Evolutionary conservation across 768 basidiomycete genomes (phyloP).

Genomic region (Termitomyces sp.): DNA sequence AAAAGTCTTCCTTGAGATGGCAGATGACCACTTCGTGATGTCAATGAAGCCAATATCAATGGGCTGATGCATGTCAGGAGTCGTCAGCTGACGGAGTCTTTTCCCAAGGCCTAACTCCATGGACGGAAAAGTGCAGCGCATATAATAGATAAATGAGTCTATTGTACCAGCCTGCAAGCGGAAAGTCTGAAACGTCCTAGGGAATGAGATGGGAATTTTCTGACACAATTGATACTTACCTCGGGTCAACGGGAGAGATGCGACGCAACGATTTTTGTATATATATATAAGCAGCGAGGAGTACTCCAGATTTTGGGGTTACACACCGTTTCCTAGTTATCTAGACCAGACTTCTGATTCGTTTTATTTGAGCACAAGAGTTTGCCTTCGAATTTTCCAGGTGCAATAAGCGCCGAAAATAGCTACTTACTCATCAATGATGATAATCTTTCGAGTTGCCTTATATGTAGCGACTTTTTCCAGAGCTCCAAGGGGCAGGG

Average conservation of each 20-base stretch:
- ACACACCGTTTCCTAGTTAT: too few species aligned
- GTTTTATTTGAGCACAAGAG: not conserved
- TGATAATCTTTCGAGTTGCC: too few species aligned
- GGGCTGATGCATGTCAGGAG: not conserved
- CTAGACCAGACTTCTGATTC: too few species aligned
- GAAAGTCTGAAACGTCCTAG: not conserved
- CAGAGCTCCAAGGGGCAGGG: not conserved
- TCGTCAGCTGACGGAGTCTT: not conserved
- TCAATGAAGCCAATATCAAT: not conserved
- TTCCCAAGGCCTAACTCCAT: not conserved
- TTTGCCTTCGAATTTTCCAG: not conserved
- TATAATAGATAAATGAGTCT: not conserved
- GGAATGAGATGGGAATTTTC: not conserved
- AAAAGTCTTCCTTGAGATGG: too few species aligned
- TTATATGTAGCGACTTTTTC: not conserved
- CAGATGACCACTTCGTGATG: not conserved
- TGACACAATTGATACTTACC: not conserved
- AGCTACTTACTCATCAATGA: not conserved
- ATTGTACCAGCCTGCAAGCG: not conserved
- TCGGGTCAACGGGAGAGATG: too few species aligned
- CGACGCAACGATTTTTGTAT: too few species aligned
- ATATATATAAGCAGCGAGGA: too few species aligned
- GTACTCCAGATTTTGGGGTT: not conserved
- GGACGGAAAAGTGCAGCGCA: not conserved
- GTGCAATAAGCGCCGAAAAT: not conserved